Percentiles rank a stretch among this genome's conserved stretches.
phyloP scores from a whole-genome alignment of 2,329 filamentous ascomycete genomes.

The Lecanoromycetidae sp. region DNA sequence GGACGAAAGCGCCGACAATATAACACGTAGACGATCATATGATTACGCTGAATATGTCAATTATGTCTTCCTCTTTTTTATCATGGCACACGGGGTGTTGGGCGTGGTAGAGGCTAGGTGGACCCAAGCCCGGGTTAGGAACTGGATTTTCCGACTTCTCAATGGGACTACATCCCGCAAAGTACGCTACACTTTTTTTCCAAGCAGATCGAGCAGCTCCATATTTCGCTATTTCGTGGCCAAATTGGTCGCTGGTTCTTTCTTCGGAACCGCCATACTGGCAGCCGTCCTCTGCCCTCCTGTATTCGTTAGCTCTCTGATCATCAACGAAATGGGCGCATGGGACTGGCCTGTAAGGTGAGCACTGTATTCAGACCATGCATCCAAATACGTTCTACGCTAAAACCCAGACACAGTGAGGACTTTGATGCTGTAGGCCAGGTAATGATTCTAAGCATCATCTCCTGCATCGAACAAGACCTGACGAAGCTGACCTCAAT shows the following conservation, averaged over 20 bases:
- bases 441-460: no score
- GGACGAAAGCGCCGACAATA: background rate
- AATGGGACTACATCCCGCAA: background rate
- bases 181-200: no score
- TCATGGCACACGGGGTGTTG: background rate
- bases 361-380: background rate
- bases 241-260: background rate
- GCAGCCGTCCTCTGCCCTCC: background rate
- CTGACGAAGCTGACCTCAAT: background rate
- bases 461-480: no score
- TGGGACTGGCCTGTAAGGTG: background rate
- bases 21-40: background rate
- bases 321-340: background rate
- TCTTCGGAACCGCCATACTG: background rate
- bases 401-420: background rate
- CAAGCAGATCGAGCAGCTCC: background rate
- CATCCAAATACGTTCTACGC: background rate
- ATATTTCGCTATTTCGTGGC: background rate
- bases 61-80: background rate
- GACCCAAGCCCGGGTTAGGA: background rate
- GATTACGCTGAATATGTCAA: background rate
- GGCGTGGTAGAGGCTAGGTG: background rate
- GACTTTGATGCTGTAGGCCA: background rate
- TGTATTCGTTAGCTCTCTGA: background rate
- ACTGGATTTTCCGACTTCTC: background rate